phyloP scores from a whole-genome alignment of 2,329 filamentous ascomycete species.

The Fusarium sp. region DNA sequence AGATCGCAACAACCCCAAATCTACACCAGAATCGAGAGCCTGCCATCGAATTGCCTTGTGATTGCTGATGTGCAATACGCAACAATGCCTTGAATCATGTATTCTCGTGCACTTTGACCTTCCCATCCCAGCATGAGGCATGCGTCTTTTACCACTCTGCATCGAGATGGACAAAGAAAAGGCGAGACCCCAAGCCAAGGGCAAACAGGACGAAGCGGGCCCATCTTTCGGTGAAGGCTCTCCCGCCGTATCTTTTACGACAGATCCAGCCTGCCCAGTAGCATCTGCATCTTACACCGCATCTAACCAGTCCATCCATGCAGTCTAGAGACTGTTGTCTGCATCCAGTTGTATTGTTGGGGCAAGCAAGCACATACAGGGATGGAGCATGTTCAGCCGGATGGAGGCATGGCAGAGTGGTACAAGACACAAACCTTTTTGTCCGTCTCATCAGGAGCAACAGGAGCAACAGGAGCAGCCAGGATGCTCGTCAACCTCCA shows the following conservation, averaged over 20 bases:
- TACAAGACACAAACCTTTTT: slow-evolving; percentile 3
- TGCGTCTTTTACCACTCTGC: background rate
- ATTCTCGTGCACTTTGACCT: background rate
- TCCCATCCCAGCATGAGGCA: background rate
- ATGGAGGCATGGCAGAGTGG: slow-evolving; percentile 15
- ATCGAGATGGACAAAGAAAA: background rate
- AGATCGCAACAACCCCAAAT: background rate
- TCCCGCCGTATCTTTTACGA: slow-evolving; percentile 21
- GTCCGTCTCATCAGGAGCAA: background rate
- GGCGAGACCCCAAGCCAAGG: background rate
- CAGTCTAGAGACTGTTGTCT: background rate
- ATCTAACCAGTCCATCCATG: slow-evolving; percentile 4
- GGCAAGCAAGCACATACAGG: slow-evolving; percentile 8
- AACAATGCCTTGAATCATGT: background rate
- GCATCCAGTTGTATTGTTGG: slow-evolving; percentile 9
- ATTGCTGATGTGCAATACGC: background rate
- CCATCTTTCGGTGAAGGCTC: slow-evolving; percentile 27
- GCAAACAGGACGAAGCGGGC: background rate
- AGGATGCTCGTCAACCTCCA: slow-evolving; percentile 7
- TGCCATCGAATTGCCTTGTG: background rate
- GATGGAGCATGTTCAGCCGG: slow-evolving; percentile 11
- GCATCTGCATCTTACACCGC: slow-evolving; percentile 29
- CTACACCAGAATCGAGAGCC: slow-evolving; percentile 1
- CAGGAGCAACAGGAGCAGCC: background rate
- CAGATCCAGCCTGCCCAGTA: slow-evolving; percentile 32